Evolutionary conservation across 108 stramenopile genomes (phyloP), one percentile per base, ranked within the genome.

Genomic region (Mediolabrus comicus): DNA sequence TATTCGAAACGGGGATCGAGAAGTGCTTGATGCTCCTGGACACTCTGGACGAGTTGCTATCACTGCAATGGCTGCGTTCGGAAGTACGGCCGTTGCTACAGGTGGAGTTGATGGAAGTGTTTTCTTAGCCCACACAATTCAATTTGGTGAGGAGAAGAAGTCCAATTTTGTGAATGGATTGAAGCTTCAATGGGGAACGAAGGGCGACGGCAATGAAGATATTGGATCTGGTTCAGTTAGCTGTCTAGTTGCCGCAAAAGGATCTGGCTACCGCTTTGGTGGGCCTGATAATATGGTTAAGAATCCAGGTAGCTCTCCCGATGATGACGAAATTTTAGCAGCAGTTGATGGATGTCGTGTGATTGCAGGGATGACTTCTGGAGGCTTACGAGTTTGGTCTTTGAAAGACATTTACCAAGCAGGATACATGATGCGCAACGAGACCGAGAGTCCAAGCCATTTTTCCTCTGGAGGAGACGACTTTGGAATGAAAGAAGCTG

Each of bases 21-120:
- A 19, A 0, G 41, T 43, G 41, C 41, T 81, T n/a, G 75, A 76
- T 63, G 75, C 64, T 32, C 41, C 28, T n/a, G 75, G 64, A 8
- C 84, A 77, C 39, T 63, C 86, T 65, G 88, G 88, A 25, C 78
- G 91, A 36, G 74, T 85, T 36, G 83, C 93, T 17, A 72, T 95
- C 13, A 92, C 93, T 6, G 79, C 89, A 17, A 63, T 95, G 65
- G 86, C 91, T 16, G 77, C 86, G 32, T 85, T 90, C 61, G 93
- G 93, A n/a, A 65, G 77, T 9, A 82, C 87, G 0, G 70, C 89
- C 9, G 83, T 95, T 52, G 90, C 82, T 1, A 90, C 87, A 26
- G 93, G 93, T 31, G 93, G 89, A 10, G 67, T 95, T 19, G 93
- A 95, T 77, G 93, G 93, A 14, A 82, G 91, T 28, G 83, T 95